phyloP scores from a whole-genome alignment of 768 basidiomycete species.

The Lactarius hatsudake region DNA sequence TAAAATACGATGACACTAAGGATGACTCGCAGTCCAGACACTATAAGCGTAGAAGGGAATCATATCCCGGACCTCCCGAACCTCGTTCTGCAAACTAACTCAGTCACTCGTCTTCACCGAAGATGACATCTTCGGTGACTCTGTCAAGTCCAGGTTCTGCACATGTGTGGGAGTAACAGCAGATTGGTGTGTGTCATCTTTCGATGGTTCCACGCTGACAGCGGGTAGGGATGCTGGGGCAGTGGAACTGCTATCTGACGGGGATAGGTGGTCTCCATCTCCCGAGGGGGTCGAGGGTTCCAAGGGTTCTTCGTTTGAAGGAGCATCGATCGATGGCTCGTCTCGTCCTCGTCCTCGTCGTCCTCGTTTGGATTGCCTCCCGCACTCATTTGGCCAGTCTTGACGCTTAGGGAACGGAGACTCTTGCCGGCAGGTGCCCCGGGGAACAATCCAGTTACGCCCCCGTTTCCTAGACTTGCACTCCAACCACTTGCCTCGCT shows the following conservation, averaged over 20 bases:
- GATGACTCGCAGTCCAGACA: conserved; percentile 18
- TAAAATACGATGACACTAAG: conserved; percentile 6
- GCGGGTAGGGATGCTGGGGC: conserved; percentile 5
- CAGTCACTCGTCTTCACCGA: not conserved
- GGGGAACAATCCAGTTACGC: conserved; percentile 35
- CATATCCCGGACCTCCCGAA: not conserved
- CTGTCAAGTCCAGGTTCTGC: not conserved
- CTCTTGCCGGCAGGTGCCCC: conserved; percentile 19
- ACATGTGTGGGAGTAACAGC: conserved; percentile 2
- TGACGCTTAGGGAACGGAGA: conserved; percentile 23
- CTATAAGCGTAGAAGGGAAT: conserved; percentile 1
- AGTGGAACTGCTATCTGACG: not conserved
- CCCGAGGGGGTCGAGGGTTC: conserved; percentile 1
- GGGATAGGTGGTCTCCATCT: conserved; percentile 6
- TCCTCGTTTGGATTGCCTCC: conserved; percentile 40
- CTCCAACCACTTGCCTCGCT: conserved; percentile 89
- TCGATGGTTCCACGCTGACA: not conserved
- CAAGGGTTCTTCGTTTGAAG: conserved; percentile 2
- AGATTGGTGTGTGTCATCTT: not conserved
- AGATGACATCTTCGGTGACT: not conserved
- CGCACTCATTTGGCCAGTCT: conserved; percentile 38
- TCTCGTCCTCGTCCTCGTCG: conserved; percentile 13
- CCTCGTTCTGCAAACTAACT: not conserved
- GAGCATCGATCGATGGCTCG: conserved; percentile 4
- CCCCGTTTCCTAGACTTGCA: conserved; percentile 55